Conservation (phyloP, 371 early-diverging fungal genomes). For the Nematocida minor region DNA sequence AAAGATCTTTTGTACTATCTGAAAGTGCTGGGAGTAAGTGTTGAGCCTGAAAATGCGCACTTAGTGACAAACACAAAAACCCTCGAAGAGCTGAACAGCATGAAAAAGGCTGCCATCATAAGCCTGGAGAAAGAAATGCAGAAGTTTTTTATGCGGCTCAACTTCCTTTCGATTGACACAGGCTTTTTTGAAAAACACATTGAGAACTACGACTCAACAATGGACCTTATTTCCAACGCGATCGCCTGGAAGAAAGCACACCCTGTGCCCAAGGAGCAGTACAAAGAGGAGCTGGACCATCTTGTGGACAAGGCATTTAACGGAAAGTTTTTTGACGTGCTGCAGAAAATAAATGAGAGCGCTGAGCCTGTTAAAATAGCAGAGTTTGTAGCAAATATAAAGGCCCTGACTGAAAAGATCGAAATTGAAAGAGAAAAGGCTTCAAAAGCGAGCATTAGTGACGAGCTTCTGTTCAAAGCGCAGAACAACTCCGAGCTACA, state of each 20-base stretch:
- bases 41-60: constrained; percentile 52
- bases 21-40: constrained; percentile 52
- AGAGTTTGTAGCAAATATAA: not conserved
- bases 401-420: constrained; percentile 3
- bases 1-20: constrained; percentile 55
- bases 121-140: constrained; percentile 63
- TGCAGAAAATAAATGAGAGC: not conserved
- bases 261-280: not conserved
- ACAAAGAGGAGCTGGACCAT: not conserved
- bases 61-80: constrained; percentile 58
- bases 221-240: constrained; percentile 50
- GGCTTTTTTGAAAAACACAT: constrained; percentile 20
- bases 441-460: not conserved
- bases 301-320: not conserved
- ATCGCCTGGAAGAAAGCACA: constrained; percentile 7
- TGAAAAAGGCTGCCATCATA: constrained; percentile 52
- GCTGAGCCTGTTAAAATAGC: not conserved
- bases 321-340: not conserved
- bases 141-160: constrained; percentile 45
- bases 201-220: not conserved
- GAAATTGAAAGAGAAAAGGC: not conserved
- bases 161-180: constrained; percentile 3
- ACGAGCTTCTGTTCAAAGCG: not conserved
- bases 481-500: constrained; percentile 36
- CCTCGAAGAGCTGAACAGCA: constrained; percentile 49